Evolutionary conservation across 768 basidiomycete genomes (phyloP).

Genomic region (Suillus cothurnatus): DNA sequence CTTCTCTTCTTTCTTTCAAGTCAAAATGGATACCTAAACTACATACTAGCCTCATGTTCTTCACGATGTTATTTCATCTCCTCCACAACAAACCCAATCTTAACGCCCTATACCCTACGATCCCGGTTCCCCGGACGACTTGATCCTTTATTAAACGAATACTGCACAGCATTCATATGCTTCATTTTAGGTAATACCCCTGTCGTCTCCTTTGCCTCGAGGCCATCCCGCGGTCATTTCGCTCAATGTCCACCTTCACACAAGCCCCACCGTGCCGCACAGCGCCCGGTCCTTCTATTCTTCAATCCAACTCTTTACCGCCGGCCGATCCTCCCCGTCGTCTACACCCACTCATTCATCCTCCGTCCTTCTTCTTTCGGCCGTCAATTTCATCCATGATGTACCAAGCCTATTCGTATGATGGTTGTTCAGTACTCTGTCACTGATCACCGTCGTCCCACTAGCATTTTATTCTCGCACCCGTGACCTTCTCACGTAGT

Average conservation of each 20-base stretch:
- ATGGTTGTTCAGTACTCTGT: not conserved
- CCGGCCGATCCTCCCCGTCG: not conserved
- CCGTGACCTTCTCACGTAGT: not conserved
- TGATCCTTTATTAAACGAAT: not conserved
- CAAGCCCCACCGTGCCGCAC: constrained; percentile 3
- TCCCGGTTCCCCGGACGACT: no score
- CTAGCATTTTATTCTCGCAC: not conserved
- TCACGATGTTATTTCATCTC: constrained; percentile 2
- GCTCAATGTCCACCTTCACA: not conserved
- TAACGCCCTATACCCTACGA: not conserved
- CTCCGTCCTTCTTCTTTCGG: not conserved
- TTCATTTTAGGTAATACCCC: not conserved
- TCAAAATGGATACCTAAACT: not conserved
- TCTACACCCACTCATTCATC: not conserved
- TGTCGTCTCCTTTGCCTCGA: constrained; percentile 3
- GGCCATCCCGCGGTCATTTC: constrained; percentile 5
- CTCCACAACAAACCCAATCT: constrained; percentile 1
- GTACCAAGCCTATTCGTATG: not conserved
- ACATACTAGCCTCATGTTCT: not conserved
- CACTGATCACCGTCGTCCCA: constrained; percentile 2
- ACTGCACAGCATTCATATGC: not conserved
- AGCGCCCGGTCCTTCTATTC: constrained; percentile 3
- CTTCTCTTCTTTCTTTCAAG: not conserved
- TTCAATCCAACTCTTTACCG: not conserved
- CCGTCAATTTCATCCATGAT: not conserved